A percentile compares a stretch with the other conserved stretches of the same genome.
phyloP scores from a whole-genome alignment of 345 rosid species.

The Melaleuca quinquenervia region DNA sequence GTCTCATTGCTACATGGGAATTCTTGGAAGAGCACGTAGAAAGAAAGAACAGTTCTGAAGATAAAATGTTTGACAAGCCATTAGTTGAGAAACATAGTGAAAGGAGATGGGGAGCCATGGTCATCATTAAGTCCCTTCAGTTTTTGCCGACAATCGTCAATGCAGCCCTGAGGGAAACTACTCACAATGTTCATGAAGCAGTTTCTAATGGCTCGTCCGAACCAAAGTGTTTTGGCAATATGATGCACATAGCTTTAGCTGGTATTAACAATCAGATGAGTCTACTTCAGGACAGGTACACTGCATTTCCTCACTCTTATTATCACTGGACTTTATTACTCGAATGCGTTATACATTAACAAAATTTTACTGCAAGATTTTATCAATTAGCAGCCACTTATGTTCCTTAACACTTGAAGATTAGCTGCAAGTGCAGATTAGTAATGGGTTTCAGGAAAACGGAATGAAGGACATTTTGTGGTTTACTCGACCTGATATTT shows the following conservation, averaged over 20 bases:
- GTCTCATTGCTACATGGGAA: conserved; percentile 99
- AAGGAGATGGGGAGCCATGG: conserved; percentile 98
- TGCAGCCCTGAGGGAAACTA: conserved; percentile 75
- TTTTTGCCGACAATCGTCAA: conserved; percentile 57
- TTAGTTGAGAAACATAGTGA: conserved; percentile 63
- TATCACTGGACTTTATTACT: not conserved
- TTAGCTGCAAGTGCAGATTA: not conserved
- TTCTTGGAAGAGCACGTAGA: conserved; percentile 86
- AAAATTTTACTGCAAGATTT: not conserved
- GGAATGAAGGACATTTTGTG: not conserved
- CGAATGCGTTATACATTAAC: not conserved
- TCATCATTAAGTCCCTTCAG: conserved; percentile 89
- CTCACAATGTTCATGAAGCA: conserved; percentile 41
- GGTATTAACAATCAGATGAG: conserved; percentile 99
- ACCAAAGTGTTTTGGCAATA: conserved; percentile 59
- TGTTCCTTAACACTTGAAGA: not conserved
- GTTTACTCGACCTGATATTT: not conserved
- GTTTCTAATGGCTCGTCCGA: conserved; percentile 22
- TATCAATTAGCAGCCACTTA: not conserved
- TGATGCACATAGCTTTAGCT: conserved; percentile 93
- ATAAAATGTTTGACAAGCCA: conserved; percentile 32
- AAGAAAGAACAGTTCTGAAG: conserved; percentile 50
- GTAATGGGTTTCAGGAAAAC: not conserved
- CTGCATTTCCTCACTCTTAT: not conserved
- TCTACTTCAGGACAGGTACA: conserved; percentile 95